Base-by-base conservation (phyloP, 2,329 filamentous ascomycete genomes). In the Pseudogymnoascus sp. region DNA sequence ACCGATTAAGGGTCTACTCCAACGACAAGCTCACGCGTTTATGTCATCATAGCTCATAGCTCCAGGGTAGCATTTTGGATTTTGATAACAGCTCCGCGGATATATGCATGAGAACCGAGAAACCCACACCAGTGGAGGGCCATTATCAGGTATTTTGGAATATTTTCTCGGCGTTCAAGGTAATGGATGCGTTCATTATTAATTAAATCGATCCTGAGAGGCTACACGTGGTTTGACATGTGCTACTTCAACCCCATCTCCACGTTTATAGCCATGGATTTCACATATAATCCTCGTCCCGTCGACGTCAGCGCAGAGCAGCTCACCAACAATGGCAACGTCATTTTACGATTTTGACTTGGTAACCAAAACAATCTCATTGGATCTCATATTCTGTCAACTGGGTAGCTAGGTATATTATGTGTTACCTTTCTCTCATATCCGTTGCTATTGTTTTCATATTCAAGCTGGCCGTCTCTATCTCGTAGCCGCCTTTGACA, bases 281-380 rank as follows among this genome's bases (percentile, higher is more conserved):
- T 21, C n/a, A 33, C 47, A 33, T 54, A 54, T 54, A 11, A 54
- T 11, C 11, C 11, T 54, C 29, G 29, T 17, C 26, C 29, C 15
- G n/a, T 1, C 47, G 47, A 54, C 47, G 47, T 54, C 47, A 54
- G 47, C 9, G 10, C n/a, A 54, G 17, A 54, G 29, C 47, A 33
- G n/a, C n/a, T 21, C 13, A 17, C 11, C 17, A 33, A 11, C 47
- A 54, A 54, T 17, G 11, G 8, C 5, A 54, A 54, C 47, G 47
- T 54, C 47, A 54, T 54, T 54, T 54, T 54, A 54, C 26, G n/a
- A 54, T 54, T 54, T 33, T 54, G 47, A 54, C 47, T 33, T 33
- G 47, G 11, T 33, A 54, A 33, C 47, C 47, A 17, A 54, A 33
- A 9, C 33, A 54, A 33, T 54, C 47, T 33, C 47, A 54, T 54